Evolutionary conservation across 306 rosid species (phyloP).

Genomic region (Hippophae rhamnoides): DNA sequence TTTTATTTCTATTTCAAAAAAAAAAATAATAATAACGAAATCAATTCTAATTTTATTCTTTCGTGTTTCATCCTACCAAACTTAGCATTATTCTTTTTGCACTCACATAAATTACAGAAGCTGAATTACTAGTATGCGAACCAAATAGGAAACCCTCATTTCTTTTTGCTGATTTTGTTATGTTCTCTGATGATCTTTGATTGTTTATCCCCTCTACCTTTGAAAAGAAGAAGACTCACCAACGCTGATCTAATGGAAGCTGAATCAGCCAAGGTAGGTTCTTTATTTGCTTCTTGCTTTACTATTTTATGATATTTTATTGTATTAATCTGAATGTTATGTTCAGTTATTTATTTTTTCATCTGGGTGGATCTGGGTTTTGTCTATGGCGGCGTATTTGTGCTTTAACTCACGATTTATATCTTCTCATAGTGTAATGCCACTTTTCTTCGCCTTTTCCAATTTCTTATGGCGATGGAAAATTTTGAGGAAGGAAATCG

Average conservation of each 20-base stretch:
- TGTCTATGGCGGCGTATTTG: constrained; percentile 2
- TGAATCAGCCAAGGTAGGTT: constrained; percentile 39
- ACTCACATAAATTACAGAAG: too few species aligned
- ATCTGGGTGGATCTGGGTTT: constrained; percentile 32
- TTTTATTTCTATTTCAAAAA: too few species aligned
- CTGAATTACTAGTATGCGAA: too few species aligned
- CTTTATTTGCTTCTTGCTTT: background rate
- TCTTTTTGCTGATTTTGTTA: background rate
- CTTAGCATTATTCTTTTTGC: rapidly evolving
- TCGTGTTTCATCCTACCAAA: too few species aligned
- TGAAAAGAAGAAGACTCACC: constrained; percentile 50
- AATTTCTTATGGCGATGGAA: background rate
- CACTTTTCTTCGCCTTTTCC: background rate
- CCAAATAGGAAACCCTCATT: background rate
- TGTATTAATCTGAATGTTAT: background rate
- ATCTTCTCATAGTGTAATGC: constrained; percentile 11
- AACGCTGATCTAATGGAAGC: constrained; percentile 45
- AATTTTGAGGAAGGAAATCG: background rate
- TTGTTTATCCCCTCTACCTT: constrained; percentile 23
- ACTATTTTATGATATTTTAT: background rate
- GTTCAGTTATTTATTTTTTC: constrained; percentile 1
- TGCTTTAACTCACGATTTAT: constrained; percentile 3
- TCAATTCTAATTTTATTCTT: too few species aligned
- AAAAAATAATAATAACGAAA: too few species aligned
- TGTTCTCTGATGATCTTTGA: constrained; percentile 33